Base-by-base conservation (phyloP, 169 alveolate species). In the Perkinsus olseni region DNA sequence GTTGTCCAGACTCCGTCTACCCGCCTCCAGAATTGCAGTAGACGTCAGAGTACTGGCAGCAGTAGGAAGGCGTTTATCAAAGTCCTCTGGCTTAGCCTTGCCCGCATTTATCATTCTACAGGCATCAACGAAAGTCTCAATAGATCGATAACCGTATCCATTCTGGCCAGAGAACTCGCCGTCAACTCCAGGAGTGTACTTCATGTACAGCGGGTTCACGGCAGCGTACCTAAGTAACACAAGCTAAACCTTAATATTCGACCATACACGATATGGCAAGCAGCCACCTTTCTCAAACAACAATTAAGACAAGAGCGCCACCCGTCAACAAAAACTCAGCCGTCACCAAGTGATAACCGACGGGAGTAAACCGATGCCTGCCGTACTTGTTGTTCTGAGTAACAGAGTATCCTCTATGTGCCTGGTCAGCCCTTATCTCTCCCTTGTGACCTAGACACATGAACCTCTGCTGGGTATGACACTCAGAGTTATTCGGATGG, bases 391-490 rank as follows among this genome's bases (percentile, higher is more conserved):
- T 21, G 20, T 82, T 38, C 37, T 36, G 31, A 4, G 92, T 82
- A 8, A 82, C 92, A 20, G 36, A 36, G 40, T 82, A 82, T 13
- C 92, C 92, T 34, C 92, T 17, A 37, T 82, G 92, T 1, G 92
- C 92, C 39, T 82, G 92, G 92, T 82, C 92, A 6, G 92, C 92
- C 40, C 92, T 92, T 13, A 92, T 39, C 38, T 92, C 93, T 13
- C 93, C 93, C 34, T 92, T 51, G 91, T 37, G 36, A 28, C 31
- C n/a, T 24, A 92, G 91, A n/a, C 93, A 92, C 39, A 48, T 13
- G 24, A 92, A 92, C 48, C 93, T 38, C 91, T 92, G 93, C 50
- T 92, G 93, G 0, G 39, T 34, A 48, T 92, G 93, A 38, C 39
- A 82, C 39, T 92, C 93, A 28, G 91, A 21, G 39, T 92, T 92